Evolutionary conservation across 177 flowering plant genomes (phyloP).

Genomic region (Tripterygium wilfordii): DNA sequence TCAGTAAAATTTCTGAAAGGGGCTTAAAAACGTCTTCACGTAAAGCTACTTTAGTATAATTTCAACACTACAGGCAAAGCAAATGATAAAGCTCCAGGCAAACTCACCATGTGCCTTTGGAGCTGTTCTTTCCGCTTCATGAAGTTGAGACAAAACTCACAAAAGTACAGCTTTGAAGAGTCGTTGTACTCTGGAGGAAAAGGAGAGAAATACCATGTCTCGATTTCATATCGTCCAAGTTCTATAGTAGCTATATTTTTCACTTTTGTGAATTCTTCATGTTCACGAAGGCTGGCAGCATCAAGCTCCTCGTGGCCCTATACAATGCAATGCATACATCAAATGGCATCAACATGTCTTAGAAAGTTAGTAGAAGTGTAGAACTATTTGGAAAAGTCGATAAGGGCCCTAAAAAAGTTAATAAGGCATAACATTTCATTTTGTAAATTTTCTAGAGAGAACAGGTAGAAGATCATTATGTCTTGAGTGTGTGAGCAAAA

Average conservation of each 20-base stretch:
- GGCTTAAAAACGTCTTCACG: not conserved
- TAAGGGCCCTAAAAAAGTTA: no score
- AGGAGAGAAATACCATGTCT: constrained; percentile 99
- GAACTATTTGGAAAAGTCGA: no score
- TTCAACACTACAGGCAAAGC: not conserved
- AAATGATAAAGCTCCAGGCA: constrained; percentile 7
- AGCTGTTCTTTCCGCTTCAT: constrained; percentile 98
- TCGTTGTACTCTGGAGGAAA: constrained; percentile 98
- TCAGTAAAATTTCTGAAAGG: no score
- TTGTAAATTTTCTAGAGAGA: no score
- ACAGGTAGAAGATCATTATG: no score
- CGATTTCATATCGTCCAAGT: constrained; percentile 97
- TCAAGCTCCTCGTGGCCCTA: constrained; percentile 99
- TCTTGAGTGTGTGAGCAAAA: no score
- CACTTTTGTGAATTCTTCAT: constrained; percentile 97
- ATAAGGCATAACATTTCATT: no score
- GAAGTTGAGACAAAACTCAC: constrained; percentile 97
- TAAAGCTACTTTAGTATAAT: no score
- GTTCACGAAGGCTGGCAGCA: constrained; percentile 97
- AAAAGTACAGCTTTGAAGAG: constrained; percentile 74
- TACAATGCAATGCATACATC: no score
- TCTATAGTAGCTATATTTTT: constrained; percentile 95
- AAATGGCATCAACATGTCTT: no score
- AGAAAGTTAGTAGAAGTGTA: no score
- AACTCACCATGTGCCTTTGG: constrained; percentile 97